phyloP scores from a whole-genome alignment of 108 stramenopile genomes.

The Nitzschia palea region DNA sequence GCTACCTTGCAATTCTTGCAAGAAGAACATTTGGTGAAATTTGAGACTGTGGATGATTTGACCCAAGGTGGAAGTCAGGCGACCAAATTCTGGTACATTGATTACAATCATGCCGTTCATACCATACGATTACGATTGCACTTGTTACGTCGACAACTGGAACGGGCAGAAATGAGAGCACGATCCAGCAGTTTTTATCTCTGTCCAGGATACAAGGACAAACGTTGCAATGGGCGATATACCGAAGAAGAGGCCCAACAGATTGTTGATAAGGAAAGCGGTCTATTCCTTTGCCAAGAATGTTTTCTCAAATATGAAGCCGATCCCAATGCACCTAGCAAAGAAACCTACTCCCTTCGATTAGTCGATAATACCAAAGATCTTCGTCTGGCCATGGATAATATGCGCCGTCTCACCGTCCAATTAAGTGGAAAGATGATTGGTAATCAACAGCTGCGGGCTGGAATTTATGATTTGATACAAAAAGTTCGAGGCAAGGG shows the following conservation, averaged over 20 bases:
- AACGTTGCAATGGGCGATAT: slow-evolving; percentile 85
- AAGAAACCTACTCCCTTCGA: slow-evolving; percentile 66
- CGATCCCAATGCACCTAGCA: slow-evolving; percentile 69
- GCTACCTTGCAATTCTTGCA: slow-evolving; percentile 78
- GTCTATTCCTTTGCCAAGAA: slow-evolving; percentile 82
- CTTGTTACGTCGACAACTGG: slow-evolving; percentile 69
- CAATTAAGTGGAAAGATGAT: slow-evolving; percentile 79
- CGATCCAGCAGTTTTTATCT: slow-evolving; percentile 74
- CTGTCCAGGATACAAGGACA: slow-evolving; percentile 75
- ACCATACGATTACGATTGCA: slow-evolving; percentile 81
- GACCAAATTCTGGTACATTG: slow-evolving; percentile 86
- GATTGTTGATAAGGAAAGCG: slow-evolving; percentile 71
- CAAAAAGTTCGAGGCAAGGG: slow-evolving; percentile 77
- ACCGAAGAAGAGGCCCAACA: slow-evolving; percentile 84
- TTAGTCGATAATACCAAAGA: slow-evolving; percentile 81
- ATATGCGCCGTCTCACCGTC: slow-evolving; percentile 74
- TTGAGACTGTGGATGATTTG: slow-evolving; percentile 89
- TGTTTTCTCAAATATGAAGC: slow-evolving; percentile 61
- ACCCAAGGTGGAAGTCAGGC: slow-evolving; percentile 79
- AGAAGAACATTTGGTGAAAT: slow-evolving; percentile 82
- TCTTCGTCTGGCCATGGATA: slow-evolving; percentile 71
- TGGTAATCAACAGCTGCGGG: slow-evolving; percentile 60
- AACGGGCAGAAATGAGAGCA: slow-evolving; percentile 68
- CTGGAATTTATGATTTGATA: slow-evolving; percentile 82
- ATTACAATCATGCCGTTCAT: slow-evolving; percentile 82